Conservation (phyloP, 306 rosid genomes). For the Ochetophila trinervis region DNA sequence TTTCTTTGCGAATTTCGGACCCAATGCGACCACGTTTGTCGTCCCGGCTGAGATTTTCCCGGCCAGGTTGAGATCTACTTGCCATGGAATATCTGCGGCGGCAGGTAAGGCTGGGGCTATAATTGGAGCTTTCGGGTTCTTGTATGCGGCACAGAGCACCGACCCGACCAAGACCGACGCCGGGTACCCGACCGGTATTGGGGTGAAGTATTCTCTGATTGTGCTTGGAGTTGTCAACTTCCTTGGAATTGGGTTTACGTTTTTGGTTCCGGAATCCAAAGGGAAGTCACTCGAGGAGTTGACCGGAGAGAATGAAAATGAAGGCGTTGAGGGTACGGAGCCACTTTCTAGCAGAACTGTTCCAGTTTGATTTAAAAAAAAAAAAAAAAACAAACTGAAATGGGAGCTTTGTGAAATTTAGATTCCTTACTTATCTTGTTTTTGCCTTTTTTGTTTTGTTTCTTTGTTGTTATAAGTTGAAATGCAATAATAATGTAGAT, state of each 20-base stretch:
- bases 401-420: too few species aligned
- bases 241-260: slow-evolving; percentile 52
- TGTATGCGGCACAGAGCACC: slow-evolving; percentile 68
- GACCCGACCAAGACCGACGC: slow-evolving; percentile 28
- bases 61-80: slow-evolving; percentile 78
- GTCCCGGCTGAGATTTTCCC: slow-evolving; percentile 94
- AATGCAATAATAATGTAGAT: too few species aligned
- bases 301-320: slow-evolving; percentile 66
- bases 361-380: slow-evolving; percentile 52
- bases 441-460: too few species aligned
- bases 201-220: slow-evolving; percentile 57
- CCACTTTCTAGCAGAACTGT: slow-evolving; percentile 30
- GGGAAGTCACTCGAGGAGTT: slow-evolving; percentile 84
- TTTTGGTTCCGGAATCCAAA: slow-evolving; percentile 81
- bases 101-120: slow-evolving; percentile 92
- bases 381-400: too few species aligned
- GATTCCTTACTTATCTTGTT: too few species aligned
- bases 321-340: slow-evolving; percentile 16
- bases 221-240: slow-evolving; percentile 73
- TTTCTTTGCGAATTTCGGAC: slow-evolving; percentile 89
- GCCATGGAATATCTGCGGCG: slow-evolving; percentile 92
- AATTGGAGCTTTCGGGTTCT: slow-evolving; percentile 82
- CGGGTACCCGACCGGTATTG: slow-evolving; percentile 81
- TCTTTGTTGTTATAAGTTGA: too few species aligned
- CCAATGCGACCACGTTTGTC: slow-evolving; percentile 86